phyloP scores from a whole-genome alignment of 2,329 filamentous ascomycete species.

The Karstenula rhodostoma region DNA sequence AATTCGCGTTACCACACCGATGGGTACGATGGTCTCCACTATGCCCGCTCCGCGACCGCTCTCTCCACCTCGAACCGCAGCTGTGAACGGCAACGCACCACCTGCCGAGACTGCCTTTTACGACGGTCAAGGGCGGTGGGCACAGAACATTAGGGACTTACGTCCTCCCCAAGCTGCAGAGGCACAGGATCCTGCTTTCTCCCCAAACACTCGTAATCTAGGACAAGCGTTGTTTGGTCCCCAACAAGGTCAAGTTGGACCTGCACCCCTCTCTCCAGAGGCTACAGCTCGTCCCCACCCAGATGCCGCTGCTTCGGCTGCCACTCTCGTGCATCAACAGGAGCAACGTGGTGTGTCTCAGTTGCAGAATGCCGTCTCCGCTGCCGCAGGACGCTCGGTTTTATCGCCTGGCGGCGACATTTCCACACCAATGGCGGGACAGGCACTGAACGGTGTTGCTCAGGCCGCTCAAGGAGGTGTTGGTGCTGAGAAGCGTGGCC shows the following conservation, averaged over 20 bases:
- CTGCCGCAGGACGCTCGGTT: slow-evolving; percentile 62
- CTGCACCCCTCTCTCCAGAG: slow-evolving; percentile 49
- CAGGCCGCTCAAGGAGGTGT: slow-evolving; percentile 64
- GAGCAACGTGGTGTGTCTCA: slow-evolving; percentile 72
- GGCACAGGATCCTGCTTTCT: slow-evolving; percentile 51
- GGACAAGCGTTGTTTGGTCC: slow-evolving; percentile 49
- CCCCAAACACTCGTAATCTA: slow-evolving; percentile 54
- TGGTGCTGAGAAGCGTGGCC: slow-evolving; percentile 79
- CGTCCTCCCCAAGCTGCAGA: slow-evolving; percentile 36
- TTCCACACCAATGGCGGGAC: slow-evolving; percentile 61
- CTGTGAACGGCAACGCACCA: slow-evolving; percentile 62
- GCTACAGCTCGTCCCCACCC: slow-evolving; percentile 46
- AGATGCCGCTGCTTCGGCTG: slow-evolving; percentile 50
- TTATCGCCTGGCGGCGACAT: slow-evolving; percentile 59
- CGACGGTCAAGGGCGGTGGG: slow-evolving; percentile 49
- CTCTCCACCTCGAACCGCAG: slow-evolving; percentile 56
- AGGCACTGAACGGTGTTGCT: slow-evolving; percentile 68
- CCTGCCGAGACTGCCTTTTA: slow-evolving; percentile 50
- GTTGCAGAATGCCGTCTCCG: slow-evolving; percentile 70
- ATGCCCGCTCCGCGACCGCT: slow-evolving; percentile 68
- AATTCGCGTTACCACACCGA: slow-evolving; percentile 95
- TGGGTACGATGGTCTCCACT: slow-evolving; percentile 93
- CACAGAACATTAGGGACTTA: slow-evolving; percentile 40
- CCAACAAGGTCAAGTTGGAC: slow-evolving; percentile 45
- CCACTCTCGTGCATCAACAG: slow-evolving; percentile 64